Base-by-base conservation (phyloP, 495 filamentous ascomycete species). In the Pseudotulostoma volvatum region DNA sequence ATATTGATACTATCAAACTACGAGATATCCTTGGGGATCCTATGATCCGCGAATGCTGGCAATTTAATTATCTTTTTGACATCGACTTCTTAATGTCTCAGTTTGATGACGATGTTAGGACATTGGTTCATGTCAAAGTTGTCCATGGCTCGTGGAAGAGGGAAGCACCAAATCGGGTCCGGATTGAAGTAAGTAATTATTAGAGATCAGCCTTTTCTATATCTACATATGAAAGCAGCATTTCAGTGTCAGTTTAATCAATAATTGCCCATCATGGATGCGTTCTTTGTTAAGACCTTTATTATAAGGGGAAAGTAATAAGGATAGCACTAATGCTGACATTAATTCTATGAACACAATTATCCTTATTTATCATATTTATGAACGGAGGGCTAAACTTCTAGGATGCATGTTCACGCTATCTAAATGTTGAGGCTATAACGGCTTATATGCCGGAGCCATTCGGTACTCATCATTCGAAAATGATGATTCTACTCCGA, bases 91-190 rank as follows among this genome's bases (percentile, higher is more conserved):
- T 79, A 9, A 74, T 80, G 73, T 60, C 45, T 15, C 57, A 71
- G 7, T 79, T 94, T 44, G 81, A 93, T 42, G 51, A 64, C 4
- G 84, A 90, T 60, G 70, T 79, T 7, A 64, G 70, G 15, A 47
- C 60, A 33, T 43, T 78, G 0, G 73, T 87, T 8, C 62, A 73
- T 35, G 70, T 93, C 7, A 77, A 81, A 45, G 62, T 94, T 19
- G 69, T 93, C 9, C 86, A 94, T 60, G 87, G 86, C 1, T 87
- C 80, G 35, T 93, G 86, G 85, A 83, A 79, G 57, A 67, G 53
- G 40, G 81, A 87, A 16, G 77, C 84, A 49, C 44, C 55, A 2
- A 73, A 71, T 49, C 60, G 72, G 17, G 47, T 77, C 16, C 52
- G 45, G 0, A 62, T 93, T 25, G 69, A 77, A 56, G 81, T 84